phyloP scores from a whole-genome alignment of 768 basidiomycete genomes.

The Leccinum uliginosum region DNA sequence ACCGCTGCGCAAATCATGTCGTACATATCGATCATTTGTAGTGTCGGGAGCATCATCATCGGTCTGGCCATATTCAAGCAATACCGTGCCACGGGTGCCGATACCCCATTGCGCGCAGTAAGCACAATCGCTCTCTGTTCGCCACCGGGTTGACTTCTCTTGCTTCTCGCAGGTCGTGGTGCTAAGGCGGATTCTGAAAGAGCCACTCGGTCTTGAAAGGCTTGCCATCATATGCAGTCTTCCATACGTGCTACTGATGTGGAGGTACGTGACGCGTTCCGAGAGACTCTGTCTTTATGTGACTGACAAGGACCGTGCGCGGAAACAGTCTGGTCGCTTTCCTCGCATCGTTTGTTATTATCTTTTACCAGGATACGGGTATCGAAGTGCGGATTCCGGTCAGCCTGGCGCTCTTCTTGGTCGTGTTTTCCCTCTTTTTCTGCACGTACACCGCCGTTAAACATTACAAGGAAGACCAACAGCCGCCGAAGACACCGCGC shows the following conservation, averaged over 20 bases:
- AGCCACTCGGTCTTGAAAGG: conserved; percentile 30
- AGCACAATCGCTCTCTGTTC: not conserved
- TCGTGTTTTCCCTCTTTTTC: conserved; percentile 25
- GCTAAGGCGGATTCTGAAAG: conserved; percentile 25
- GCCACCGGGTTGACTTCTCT: not conserved
- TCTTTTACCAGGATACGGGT: conserved; percentile 28
- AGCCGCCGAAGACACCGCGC: not conserved
- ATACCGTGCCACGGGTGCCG: conserved; percentile 30
- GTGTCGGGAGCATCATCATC: conserved; percentile 26
- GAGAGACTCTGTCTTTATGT: not conserved
- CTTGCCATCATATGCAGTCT: conserved; percentile 39
- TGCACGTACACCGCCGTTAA: conserved; percentile 25
- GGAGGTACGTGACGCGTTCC: conserved; percentile 26
- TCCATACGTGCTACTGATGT: conserved; percentile 39
- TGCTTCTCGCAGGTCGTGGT: conserved; percentile 17
- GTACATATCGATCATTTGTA: conserved; percentile 28
- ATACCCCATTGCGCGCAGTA: conserved; percentile 30
- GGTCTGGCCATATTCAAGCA: conserved; percentile 31
- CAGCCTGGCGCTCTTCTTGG: conserved; percentile 21
- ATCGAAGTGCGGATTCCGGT: conserved; percentile 25
- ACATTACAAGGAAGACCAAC: conserved; percentile 13
- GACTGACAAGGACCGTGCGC: not conserved
- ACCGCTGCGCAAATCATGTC: conserved; percentile 21
- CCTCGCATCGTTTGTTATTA: conserved; percentile 26
- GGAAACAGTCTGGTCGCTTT: conserved; percentile 33